phyloP scores from a whole-genome alignment of 2,329 filamentous ascomycete species.

The Pseudocercospora fuligena region DNA sequence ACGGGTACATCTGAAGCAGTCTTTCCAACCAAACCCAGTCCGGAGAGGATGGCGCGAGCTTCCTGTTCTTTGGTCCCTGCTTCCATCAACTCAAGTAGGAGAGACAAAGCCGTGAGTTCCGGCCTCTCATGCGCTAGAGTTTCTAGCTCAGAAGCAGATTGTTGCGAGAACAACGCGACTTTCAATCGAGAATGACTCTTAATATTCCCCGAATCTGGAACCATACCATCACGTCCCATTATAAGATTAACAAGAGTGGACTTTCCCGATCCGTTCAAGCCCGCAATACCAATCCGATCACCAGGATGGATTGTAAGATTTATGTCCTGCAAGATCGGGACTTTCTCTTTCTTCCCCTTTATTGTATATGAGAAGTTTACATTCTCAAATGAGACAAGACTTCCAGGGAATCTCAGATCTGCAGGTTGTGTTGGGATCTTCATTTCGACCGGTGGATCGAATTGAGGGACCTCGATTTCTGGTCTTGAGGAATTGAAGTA shows the following conservation, averaged over 20 bases:
- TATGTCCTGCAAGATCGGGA: conserved; percentile 64
- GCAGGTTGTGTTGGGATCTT: conserved; percentile 55
- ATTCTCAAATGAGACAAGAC: conserved; percentile 73
- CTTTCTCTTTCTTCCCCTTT: conserved; percentile 42
- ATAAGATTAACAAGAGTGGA: conserved; percentile 76
- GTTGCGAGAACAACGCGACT: conserved; percentile 79
- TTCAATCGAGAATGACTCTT: conserved; percentile 70
- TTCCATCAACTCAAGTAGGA: conserved; percentile 63
- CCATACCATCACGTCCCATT: conserved; percentile 54
- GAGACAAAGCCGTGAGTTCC: conserved; percentile 66
- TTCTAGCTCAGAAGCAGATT: conserved; percentile 73
- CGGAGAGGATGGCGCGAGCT: conserved; percentile 67
- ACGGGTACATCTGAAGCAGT: conserved; percentile 75
- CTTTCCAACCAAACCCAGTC: conserved; percentile 72
- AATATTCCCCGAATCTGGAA: conserved; percentile 65
- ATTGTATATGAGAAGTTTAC: conserved; percentile 66
- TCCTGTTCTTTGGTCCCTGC: conserved; percentile 67
- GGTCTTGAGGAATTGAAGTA: conserved; percentile 59
- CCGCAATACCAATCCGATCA: conserved; percentile 75
- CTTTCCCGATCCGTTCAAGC: conserved; percentile 81
- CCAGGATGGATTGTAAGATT: conserved; percentile 73
- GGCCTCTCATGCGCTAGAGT: conserved; percentile 57
- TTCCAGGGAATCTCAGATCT: conserved; percentile 58
- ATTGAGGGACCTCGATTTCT: conserved; percentile 72
- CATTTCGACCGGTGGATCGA: conserved; percentile 62